Percentiles rank a stretch among this genome's conserved stretches.
These are phyloP conservation scores for Maudiozyma pseudohumilis DNA, from an alignment of 805 yeast genomes.

Conservation along the genomic window DNA sequence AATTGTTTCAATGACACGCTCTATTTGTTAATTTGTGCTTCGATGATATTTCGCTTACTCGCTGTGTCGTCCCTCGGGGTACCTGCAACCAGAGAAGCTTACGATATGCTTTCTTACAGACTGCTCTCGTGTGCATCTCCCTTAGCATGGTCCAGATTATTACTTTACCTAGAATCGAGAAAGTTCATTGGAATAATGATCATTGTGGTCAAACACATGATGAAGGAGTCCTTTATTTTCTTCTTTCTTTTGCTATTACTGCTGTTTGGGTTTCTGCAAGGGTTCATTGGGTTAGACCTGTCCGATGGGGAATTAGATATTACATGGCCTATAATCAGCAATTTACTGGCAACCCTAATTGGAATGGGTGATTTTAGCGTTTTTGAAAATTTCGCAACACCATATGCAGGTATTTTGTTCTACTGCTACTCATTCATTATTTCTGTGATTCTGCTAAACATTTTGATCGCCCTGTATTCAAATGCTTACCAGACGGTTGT, in stretches of 20 bases:
- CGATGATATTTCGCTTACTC: constrained; percentile 45
- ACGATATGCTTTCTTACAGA: constrained; percentile 56
- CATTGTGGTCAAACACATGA: constrained; percentile 74
- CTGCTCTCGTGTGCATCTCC: constrained; percentile 76
- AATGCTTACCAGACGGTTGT: constrained; percentile 75
- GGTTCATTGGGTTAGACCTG: constrained; percentile 76
- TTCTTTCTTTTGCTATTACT: constrained; percentile 64
- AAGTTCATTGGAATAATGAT: constrained; percentile 83
- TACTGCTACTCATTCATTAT: constrained; percentile 70
- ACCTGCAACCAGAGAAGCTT: constrained; percentile 20
- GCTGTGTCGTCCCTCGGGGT: constrained; percentile 24
- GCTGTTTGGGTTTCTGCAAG: constrained; percentile 74
- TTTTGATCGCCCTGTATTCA: constrained; percentile 75
- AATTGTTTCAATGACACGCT: constrained; percentile 65
- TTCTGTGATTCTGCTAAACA: constrained; percentile 66
- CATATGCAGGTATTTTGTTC: constrained; percentile 73
- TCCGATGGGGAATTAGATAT: constrained; percentile 79
- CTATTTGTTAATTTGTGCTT: constrained; percentile 44
- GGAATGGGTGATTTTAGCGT: constrained; percentile 67
- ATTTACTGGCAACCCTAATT: constrained; percentile 60
- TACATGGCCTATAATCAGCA: constrained; percentile 51
- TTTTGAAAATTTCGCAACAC: constrained; percentile 66
- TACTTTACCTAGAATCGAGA: constrained; percentile 68
- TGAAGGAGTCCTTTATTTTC: constrained; percentile 78
- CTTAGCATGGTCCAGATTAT: constrained; percentile 71